Evolutionary conservation across 345 rosid genomes (phyloP).

Genomic region (Pistacia integerrima): DNA sequence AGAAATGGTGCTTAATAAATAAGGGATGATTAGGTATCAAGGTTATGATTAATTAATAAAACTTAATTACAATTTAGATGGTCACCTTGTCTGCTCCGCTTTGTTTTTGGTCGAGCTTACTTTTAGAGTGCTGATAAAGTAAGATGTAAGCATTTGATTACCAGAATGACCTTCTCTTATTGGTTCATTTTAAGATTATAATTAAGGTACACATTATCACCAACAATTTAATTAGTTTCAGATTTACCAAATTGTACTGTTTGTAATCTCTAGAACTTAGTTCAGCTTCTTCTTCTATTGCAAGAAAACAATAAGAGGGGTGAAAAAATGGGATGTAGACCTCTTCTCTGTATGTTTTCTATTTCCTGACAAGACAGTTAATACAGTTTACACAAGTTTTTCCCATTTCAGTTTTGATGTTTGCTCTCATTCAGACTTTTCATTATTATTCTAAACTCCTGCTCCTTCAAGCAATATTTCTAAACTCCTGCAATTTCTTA

Average conservation of each 20-base stretch:
- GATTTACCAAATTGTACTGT: background rate
- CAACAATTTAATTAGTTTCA: background rate
- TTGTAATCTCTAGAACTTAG: no score
- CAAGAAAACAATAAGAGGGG: no score
- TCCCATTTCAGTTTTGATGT: no score
- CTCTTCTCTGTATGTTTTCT: background rate
- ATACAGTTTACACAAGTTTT: background rate
- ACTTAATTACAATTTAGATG: background rate
- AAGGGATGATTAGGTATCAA: slow-evolving; percentile 36
- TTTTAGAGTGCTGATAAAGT: slow-evolving; percentile 63
- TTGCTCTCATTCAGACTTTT: no score
- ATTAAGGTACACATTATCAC: slow-evolving; percentile 8
- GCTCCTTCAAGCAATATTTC: background rate
- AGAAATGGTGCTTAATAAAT: slow-evolving; percentile 19
- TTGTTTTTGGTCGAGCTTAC: slow-evolving; percentile 52
- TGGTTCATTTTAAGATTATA: background rate
- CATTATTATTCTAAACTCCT: no score
- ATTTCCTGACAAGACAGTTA: background rate
- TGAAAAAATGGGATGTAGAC: no score
- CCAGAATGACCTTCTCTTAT: background rate
- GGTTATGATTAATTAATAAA: background rate
- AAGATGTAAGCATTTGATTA: slow-evolving; percentile 36
- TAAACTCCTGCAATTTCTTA: no score
- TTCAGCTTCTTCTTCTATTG: no score
- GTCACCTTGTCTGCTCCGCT: slow-evolving; percentile 20